phyloP scores from a whole-genome alignment of 768 basidiomycete genomes.

The Piloderma croceum region DNA sequence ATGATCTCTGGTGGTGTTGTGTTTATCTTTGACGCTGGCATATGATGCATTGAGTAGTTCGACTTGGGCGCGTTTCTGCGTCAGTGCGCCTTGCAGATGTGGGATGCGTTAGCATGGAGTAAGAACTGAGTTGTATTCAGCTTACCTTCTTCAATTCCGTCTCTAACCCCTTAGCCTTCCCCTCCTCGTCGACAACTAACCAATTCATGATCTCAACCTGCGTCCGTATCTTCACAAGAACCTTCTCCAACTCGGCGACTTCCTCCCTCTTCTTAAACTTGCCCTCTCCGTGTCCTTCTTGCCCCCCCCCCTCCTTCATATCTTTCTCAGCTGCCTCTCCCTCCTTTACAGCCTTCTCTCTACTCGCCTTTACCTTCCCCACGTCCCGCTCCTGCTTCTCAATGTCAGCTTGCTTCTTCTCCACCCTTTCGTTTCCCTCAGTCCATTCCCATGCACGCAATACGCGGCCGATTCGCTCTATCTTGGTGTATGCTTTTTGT shows the following conservation, averaged over 20 bases:
- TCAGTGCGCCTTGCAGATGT: conserved; percentile 53
- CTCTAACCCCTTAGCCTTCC: conserved; percentile 44
- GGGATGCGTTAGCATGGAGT: neutral
- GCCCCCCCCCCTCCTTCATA: conserved; percentile 60
- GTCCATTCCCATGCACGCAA: conserved; percentile 89
- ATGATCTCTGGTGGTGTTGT: conserved; percentile 82
- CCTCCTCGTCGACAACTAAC: conserved; percentile 75
- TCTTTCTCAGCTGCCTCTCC: conserved; percentile 63
- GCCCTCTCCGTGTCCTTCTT: conserved; percentile 88
- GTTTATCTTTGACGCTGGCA: conserved; percentile 60
- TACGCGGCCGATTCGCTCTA: conserved; percentile 78
- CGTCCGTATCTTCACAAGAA: conserved; percentile 73
- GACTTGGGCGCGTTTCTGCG: conserved; percentile 58
- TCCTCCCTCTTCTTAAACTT: conserved; percentile 81
- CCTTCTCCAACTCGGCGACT: conserved; percentile 72
- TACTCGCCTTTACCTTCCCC: conserved; percentile 40
- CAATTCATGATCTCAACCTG: conserved; percentile 78
- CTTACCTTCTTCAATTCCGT: conserved; percentile 61
- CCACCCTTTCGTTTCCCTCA: conserved; percentile 47
- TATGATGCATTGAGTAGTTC: conserved; percentile 49
- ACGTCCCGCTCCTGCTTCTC: conserved; percentile 41
- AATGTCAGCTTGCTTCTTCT: conserved; percentile 53
- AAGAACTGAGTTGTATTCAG: neutral
- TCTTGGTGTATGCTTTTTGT: conserved; percentile 82
- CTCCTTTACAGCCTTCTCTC: conserved; percentile 51